phyloP scores from a whole-genome alignment of 345 rosid genomes.

The Euphorbia peplus region DNA sequence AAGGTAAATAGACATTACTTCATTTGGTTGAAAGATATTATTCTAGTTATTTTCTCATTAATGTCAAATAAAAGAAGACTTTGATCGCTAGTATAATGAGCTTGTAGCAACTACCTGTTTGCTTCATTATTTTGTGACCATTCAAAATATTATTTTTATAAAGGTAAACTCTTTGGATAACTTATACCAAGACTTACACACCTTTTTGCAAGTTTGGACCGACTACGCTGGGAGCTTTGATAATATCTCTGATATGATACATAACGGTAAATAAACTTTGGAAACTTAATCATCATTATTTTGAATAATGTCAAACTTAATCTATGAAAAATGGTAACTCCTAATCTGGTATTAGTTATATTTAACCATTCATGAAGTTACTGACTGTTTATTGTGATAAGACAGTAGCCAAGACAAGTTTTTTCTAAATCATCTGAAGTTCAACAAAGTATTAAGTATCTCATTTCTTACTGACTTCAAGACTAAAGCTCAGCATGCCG shows the following conservation, averaged over 20 bases:
- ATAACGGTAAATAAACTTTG: too few species aligned
- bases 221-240: neutral
- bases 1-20: neutral
- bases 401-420: too few species aligned
- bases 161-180: neutral
- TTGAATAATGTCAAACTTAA: too few species aligned
- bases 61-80: neutral
- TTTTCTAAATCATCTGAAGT: too few species aligned
- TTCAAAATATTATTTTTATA: neutral
- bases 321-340: too few species aligned
- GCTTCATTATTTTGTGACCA: neutral
- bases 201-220: neutral
- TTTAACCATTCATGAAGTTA: too few species aligned
- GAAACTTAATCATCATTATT: too few species aligned
- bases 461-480: too few species aligned
- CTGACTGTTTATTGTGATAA: too few species aligned
- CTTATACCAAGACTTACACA: slow-evolving; percentile 5
- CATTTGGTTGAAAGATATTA: neutral
- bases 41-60: neutral
- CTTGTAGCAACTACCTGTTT: neutral
- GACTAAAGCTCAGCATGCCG: too few species aligned
- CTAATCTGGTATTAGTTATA: too few species aligned
- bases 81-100: neutral
- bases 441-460: too few species aligned
- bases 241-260: neutral